A percentile compares a stretch with the other conserved stretches of the same genome.
phyloP scores from a whole-genome alignment of 352 stramenopile genomes.

The Globisporangium camurandrum region DNA sequence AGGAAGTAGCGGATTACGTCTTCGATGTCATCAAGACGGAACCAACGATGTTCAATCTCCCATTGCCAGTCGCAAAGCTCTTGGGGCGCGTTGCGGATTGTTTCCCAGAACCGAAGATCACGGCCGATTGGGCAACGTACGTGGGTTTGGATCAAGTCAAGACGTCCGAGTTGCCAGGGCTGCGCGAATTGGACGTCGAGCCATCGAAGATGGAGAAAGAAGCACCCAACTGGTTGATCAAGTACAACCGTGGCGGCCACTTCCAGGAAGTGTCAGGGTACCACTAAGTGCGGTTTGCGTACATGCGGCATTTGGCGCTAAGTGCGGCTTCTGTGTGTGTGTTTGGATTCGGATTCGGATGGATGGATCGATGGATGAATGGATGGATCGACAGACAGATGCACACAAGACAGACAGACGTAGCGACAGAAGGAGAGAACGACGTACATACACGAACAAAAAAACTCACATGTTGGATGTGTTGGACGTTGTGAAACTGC shows the following conservation, averaged over 20 bases:
- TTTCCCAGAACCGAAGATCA: slow-evolving; percentile 83
- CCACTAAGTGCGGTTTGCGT: no score
- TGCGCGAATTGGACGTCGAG: slow-evolving; percentile 81
- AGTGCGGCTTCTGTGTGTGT: no score
- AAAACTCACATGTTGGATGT: no score
- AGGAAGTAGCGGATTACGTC: slow-evolving; percentile 95
- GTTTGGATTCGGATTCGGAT: no score
- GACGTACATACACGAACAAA: no score
- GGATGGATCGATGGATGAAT: no score
- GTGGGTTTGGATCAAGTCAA: slow-evolving; percentile 81
- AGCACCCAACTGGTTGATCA: slow-evolving; percentile 93
- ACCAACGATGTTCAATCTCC: slow-evolving; percentile 74
- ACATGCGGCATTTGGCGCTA: no score
- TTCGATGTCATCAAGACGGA: slow-evolving; percentile 87
- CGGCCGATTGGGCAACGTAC: slow-evolving; percentile 63
- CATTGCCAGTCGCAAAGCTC: slow-evolving; percentile 60
- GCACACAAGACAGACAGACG: no score
- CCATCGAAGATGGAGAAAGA: slow-evolving; percentile 92
- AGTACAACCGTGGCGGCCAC: slow-evolving; percentile 92
- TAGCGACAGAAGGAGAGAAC: no score
- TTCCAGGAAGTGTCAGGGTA: slow-evolving; percentile 89
- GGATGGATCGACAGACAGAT: no score
- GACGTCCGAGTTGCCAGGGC: slow-evolving; percentile 64
- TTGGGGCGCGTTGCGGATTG: slow-evolving; percentile 77
- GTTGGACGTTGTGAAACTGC: no score